Base-by-base conservation (phyloP, 2,329 filamentous ascomycete species). In the Blumeriella jaapii region DNA sequence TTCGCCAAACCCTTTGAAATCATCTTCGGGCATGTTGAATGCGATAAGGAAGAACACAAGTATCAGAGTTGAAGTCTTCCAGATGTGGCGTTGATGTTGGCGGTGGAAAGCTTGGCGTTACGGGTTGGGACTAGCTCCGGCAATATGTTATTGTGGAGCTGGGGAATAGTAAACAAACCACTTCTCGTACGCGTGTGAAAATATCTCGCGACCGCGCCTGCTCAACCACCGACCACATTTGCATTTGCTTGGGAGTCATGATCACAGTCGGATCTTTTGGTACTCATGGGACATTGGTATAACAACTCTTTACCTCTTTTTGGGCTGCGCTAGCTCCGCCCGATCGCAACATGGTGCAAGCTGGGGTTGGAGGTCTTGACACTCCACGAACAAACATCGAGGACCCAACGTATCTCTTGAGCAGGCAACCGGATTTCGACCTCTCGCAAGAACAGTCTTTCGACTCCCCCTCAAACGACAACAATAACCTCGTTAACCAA, bases 381-480 rank as follows among this genome's bases (percentile, higher is more conserved):
- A 93, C 87, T 50, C 89, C 89, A 53, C 79, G 81, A 56, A 93
- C 85, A 42, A 82, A 86, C 54, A 60, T 78, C 48, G 85, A 81
- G 54, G 85, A 95, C 69, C 77, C 76, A 60, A 93, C 86, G 47
- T 89, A 79, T 59, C 67, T 93, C 44, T 74, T 62, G 58, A 65
- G 75, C 60, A 61, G 43, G 33, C 71, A 61, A 63, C 65, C 76
- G 50, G 78, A 85, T 54, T 76, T 93, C 54, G 85, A 93, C 51
- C 77, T 89, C 48, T 93, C 85, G 34, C 79, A 86, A 51, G 85
- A 93, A 55, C 77, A 83, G 38, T 91, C 89, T 1, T 94, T 95
- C 49, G 74, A 78, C 38, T 86, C 83, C 18, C 87, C 82, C 15
- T 72, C 68, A 17, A 87, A 83, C 59, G 74, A 79, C 55, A 64